Evolutionary conservation across 352 stramenopile genomes (phyloP).

Genomic region (Plasmopara viticola): DNA sequence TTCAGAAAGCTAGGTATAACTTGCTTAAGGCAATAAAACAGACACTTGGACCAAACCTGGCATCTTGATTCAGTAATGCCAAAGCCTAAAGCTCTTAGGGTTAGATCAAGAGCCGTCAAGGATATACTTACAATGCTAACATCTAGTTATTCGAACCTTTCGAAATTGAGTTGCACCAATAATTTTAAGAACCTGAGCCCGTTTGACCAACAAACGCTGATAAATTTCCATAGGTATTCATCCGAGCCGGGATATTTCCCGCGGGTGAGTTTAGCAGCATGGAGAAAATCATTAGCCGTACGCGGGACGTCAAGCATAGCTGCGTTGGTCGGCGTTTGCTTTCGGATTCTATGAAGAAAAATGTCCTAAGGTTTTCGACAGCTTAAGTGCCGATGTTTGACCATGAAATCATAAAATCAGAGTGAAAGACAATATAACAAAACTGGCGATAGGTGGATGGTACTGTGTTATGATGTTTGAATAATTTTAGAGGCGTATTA

Average conservation of each 20-base stretch:
- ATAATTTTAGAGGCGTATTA: conserved; percentile 1
- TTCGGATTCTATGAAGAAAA: background rate
- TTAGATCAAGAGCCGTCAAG: no score
- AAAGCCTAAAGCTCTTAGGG: no score
- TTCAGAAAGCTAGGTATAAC: no score
- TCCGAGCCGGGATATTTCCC: background rate
- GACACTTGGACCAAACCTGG: no score
- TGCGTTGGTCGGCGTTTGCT: background rate
- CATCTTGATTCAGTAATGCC: no score
- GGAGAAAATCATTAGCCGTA: background rate
- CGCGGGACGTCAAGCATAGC: background rate
- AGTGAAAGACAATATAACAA: conserved; percentile 8
- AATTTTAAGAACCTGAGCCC: no score
- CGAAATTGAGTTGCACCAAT: no score
- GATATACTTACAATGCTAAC: no score
- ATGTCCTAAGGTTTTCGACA: background rate
- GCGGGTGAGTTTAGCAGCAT: background rate
- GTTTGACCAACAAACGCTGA: no score
- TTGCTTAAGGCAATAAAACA: no score
- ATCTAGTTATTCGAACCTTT: no score
- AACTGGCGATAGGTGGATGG: conserved; percentile 1
- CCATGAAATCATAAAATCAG: background rate
- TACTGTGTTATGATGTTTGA: background rate
- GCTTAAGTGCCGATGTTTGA: conserved; percentile 2
- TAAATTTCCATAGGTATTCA: conserved; percentile 1